Conservation (phyloP, 2,329 filamentous ascomycete genomes). For the Aspergillus chevalieri region DNA sequence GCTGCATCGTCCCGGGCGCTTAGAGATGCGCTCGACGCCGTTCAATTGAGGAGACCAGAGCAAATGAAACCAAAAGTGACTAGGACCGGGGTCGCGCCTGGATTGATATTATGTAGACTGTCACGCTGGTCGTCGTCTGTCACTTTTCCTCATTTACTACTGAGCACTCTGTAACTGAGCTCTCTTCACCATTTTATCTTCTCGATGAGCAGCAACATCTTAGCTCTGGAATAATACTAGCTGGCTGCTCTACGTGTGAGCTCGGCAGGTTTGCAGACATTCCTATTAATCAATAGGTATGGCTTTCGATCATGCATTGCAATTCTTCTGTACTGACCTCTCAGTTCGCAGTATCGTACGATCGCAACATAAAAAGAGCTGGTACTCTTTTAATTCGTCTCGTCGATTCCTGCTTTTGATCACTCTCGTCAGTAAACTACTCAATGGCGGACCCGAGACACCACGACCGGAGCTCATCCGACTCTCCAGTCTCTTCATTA, state of each 20-base stretch:
- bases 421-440: not conserved
- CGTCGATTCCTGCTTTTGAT: conserved; percentile 1
- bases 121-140: not conserved
- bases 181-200: not conserved
- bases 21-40: conserved; percentile 10
- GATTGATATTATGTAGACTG: not conserved
- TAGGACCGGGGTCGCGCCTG: not conserved
- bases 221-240: not conserved
- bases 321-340: not conserved
- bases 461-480: conserved; percentile 25
- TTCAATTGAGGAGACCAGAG: not conserved
- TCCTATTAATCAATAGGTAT: not conserved
- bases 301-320: not conserved
- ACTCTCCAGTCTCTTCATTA: conserved; percentile 29
- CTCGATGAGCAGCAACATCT: not conserved
- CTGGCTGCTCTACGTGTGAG: not conserved
- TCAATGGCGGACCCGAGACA: conserved; percentile 8
- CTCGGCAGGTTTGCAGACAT: not conserved
- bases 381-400: conserved; percentile 26
- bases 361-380: conserved; percentile 21
- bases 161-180: not conserved
- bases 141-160: not conserved
- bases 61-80: not conserved
- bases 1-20: conserved; percentile 25
- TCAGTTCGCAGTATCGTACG: too few species aligned